phyloP scores from a whole-genome alignment of 2,329 filamentous ascomycete species.

The Endocalyx cinctus region DNA sequence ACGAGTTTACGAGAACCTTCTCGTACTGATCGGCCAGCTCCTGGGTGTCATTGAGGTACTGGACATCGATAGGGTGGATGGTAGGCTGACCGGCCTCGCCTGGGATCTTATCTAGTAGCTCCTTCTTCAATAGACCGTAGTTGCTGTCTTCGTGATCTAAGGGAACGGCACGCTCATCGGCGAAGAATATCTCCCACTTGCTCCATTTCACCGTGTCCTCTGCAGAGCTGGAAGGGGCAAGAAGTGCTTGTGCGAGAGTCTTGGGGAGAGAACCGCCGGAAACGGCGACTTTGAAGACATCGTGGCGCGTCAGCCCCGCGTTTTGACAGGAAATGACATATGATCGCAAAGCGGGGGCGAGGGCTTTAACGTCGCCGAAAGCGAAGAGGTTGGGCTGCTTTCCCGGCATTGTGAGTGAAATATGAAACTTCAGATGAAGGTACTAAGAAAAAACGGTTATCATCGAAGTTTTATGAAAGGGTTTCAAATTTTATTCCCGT shows the following conservation, averaged over 20 bases:
- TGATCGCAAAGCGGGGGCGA: slow-evolving; percentile 72
- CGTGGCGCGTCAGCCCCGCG: slow-evolving; percentile 73
- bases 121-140: slow-evolving; percentile 80
- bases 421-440: too few species aligned
- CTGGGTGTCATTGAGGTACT: slow-evolving; percentile 69
- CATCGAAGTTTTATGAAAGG: too few species aligned
- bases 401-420: slow-evolving; percentile 40
- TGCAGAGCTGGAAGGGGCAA: slow-evolving; percentile 47
- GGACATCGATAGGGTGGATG: slow-evolving; percentile 72
- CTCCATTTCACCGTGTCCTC: slow-evolving; percentile 68
- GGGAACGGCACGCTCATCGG: slow-evolving; percentile 92
- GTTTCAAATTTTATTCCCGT: too few species aligned
- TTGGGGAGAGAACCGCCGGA: slow-evolving; percentile 92
- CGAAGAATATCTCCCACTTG: slow-evolving; percentile 98
- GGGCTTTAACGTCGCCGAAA: slow-evolving; percentile 64
- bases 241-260: slow-evolving; percentile 78
- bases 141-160: slow-evolving; percentile 93
- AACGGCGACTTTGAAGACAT: slow-evolving; percentile 83
- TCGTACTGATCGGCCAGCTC: slow-evolving; percentile 94
- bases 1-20: slow-evolving; percentile 76
- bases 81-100: slow-evolving; percentile 58
- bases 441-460: too few species aligned
- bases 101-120: slow-evolving; percentile 86
- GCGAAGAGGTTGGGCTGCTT: slow-evolving; percentile 72
- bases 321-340: slow-evolving; percentile 82